Evolutionary conservation across 768 basidiomycete genomes (phyloP), one percentile per base, ranked within the genome.

Genomic region (Royoungia palumana): DNA sequence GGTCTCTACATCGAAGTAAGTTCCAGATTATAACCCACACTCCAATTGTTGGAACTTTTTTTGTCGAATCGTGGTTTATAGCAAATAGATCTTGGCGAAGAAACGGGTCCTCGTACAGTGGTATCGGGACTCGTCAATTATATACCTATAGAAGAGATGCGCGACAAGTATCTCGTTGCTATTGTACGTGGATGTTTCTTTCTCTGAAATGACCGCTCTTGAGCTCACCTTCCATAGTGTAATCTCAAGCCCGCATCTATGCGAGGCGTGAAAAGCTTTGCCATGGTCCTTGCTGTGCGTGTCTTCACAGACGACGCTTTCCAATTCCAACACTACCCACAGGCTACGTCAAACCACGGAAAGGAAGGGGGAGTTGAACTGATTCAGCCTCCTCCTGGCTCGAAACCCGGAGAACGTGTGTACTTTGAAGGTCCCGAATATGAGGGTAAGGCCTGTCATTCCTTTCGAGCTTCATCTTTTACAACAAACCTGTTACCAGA

Each of bases 241-340:
- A 94, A 98, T 67, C 71, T 99, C 52, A 98, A 99, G 70, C 95
- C 95, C 5, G 95, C 89, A 7, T 85, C 77, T 57, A 98, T 99
- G 95, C 85, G 95, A 50, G 96, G 96, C 2, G 85, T 99, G 58
- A 98, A 97, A 74, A 95, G 93, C 51, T 95, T 88, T 62, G 96
- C 94, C 27, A 98, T 99, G 96, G 88, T 99, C 32, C 84, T 99
- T 53, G 88, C 87, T 62, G 93, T 93, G 67, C 40, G 83, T 68
- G 9, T 34, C 32, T 19, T 39, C 6, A 44, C 10, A 3, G 21
- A 17, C 22, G 41, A 14, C 19, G 21, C 27, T 16, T 32, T 41
- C 21, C 45, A 3, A 32, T 30, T 32, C 22, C 49, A 19, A 63
- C 42, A 16, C 22, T 32, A 13, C 20, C 44, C 7, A 24, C 55